phyloP scores from a whole-genome alignment of 805 yeast species.

The Lachancea meyersii region DNA sequence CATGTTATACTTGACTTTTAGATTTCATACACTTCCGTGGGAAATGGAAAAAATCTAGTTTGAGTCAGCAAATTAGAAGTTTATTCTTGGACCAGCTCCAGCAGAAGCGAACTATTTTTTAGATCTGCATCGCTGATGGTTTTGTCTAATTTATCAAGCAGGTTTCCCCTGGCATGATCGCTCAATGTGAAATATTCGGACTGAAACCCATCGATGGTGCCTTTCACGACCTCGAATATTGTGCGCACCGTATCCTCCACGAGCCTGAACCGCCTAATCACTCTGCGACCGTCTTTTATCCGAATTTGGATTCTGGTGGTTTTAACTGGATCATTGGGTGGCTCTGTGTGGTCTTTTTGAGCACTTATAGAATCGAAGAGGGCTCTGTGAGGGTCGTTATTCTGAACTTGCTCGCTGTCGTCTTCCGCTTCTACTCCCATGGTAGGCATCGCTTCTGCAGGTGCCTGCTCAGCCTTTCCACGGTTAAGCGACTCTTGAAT shows the following conservation, averaged over 20 bases:
- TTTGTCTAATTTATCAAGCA: conserved; percentile 46
- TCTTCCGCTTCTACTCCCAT: neutral
- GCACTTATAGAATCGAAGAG: conserved; percentile 47
- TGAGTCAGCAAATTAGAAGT: too few relatives aligned
- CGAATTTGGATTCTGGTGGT: conserved; percentile 83
- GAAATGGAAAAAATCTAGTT: too few relatives aligned
- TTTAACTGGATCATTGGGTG: conserved; percentile 45
- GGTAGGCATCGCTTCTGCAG: neutral
- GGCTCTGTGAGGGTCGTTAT: conserved; percentile 36
- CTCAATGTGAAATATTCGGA: conserved; percentile 49
- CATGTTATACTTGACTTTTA: too few relatives aligned
- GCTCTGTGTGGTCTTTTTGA: conserved; percentile 49
- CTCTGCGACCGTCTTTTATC: conserved; percentile 77
- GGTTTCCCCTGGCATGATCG: conserved; percentile 48
- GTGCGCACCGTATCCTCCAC: conserved; percentile 50
- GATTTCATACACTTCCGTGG: too few relatives aligned
- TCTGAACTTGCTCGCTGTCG: neutral
- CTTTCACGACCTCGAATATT: conserved; percentile 64
- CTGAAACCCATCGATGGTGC: conserved; percentile 39
- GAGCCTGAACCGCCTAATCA: conserved; percentile 58
- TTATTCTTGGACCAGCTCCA: conserved; percentile 41
- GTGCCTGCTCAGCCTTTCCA: conserved; percentile 7
- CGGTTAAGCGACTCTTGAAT: conserved; percentile 55
- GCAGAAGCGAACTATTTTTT: conserved; percentile 70
- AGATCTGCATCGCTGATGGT: conserved; percentile 72